phyloP scores from a whole-genome alignment of 805 yeast genomes.

The Kazachstania viticola region DNA sequence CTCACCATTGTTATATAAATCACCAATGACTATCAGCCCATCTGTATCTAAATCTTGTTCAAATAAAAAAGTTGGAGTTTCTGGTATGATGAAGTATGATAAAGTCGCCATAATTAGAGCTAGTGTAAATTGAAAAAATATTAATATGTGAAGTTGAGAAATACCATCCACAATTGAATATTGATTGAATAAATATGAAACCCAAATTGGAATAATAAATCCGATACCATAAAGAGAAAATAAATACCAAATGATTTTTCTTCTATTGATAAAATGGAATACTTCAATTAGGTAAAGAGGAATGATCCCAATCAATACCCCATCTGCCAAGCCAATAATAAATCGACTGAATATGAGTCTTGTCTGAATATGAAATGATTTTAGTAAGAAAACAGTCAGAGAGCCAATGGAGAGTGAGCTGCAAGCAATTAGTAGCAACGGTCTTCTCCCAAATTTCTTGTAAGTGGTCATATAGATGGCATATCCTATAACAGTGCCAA shows the following conservation, averaged over 20 bases:
- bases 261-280: constrained; percentile 70
- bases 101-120: too few species aligned
- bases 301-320: constrained; percentile 70
- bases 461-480: neutral
- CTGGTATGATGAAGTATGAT: constrained; percentile 44
- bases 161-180: neutral
- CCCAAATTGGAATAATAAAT: constrained; percentile 77
- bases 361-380: neutral
- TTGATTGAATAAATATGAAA: constrained; percentile 39
- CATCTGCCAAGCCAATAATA: constrained; percentile 79
- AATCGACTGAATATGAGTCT: constrained; percentile 49
- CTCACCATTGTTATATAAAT: constrained; percentile 68
- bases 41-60: constrained; percentile 73
- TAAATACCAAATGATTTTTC: constrained; percentile 75
- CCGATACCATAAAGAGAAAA: constrained; percentile 81
- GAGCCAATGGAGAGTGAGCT: neutral
- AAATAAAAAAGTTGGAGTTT: constrained; percentile 82
- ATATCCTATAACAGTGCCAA: neutral
- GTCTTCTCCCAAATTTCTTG: neutral
- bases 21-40: constrained; percentile 76
- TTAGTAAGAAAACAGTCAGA: neutral
- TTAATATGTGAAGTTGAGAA: too few species aligned
- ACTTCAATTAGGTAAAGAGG: constrained; percentile 86
- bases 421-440: neutral
- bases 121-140: too few species aligned